Percentiles rank a stretch among this genome's conserved stretches.
phyloP scores from a whole-genome alignment of 2,329 filamentous ascomycete species.

The Fusarium circinatum region DNA sequence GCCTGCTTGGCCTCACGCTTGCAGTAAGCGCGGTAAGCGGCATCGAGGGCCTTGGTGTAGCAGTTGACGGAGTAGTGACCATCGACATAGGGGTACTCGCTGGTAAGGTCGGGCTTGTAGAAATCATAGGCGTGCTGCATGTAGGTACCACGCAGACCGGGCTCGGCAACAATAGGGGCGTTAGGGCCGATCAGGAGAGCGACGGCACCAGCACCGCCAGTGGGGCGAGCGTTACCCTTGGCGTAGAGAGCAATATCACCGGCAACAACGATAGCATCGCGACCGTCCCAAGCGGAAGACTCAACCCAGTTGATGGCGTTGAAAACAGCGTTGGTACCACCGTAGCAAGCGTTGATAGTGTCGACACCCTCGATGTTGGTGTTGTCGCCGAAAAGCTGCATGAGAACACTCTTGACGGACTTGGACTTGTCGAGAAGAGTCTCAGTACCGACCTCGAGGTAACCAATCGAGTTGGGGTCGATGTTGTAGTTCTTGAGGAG shows the following conservation, averaged over 20 bases:
- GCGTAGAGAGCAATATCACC: constrained; percentile 88
- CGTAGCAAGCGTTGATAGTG: constrained; percentile 87
- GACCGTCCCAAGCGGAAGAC: constrained; percentile 87
- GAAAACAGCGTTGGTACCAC: constrained; percentile 85
- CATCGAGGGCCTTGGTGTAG: constrained; percentile 83
- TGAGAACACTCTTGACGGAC: constrained; percentile 87
- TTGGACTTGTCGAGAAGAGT: constrained; percentile 90
- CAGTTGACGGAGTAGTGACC: constrained; percentile 85
- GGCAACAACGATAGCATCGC: constrained; percentile 81
- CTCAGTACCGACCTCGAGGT: constrained; percentile 87
- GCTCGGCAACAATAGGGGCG: constrained; percentile 80
- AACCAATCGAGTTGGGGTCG: constrained; percentile 80
- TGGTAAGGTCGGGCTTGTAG: constrained; percentile 89
- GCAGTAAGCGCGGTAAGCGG: constrained; percentile 83
- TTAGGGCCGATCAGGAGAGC: constrained; percentile 83
- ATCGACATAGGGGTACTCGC: constrained; percentile 87
- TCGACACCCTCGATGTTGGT: constrained; percentile 86
- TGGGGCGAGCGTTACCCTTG: constrained; percentile 83
- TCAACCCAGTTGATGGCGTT: constrained; percentile 88
- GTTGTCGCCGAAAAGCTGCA: constrained; percentile 88
- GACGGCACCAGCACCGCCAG: constrained; percentile 81
- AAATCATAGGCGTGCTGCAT: constrained; percentile 90
- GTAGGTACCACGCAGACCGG: constrained; percentile 81
- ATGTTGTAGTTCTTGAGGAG: constrained; percentile 86
- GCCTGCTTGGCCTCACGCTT: constrained; percentile 73